Conservation (phyloP, 257 asterid genomes). For the Solanum virginianum region DNA sequence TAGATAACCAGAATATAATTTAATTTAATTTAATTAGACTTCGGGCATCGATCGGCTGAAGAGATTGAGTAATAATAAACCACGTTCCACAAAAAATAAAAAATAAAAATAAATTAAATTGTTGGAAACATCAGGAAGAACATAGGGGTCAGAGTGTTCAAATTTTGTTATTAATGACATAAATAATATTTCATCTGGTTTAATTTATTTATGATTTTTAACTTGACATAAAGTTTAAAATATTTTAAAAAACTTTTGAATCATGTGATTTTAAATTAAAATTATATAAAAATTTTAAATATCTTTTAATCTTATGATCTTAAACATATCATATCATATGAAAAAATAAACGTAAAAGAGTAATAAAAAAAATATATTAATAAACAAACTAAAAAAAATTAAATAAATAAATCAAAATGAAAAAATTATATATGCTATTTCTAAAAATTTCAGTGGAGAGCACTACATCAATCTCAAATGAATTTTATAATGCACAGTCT, state of each 20-base stretch:
- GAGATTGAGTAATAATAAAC: not conserved
- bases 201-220: not conserved
- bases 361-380: not conserved
- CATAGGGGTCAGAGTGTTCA: not conserved
- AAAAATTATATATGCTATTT: no score
- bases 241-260: no score
- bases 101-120: not conserved
- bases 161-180: not conserved
- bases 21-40: no score
- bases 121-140: not conserved
- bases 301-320: not conserved
- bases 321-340: not conserved
- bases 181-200: accelerated
- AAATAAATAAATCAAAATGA: not conserved
- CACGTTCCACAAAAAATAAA: not conserved
- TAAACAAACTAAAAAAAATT: not conserved
- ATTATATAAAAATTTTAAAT: not conserved
- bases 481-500: no score
- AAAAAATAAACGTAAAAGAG: not conserved
- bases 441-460: not conserved
- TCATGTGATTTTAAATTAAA: not conserved
- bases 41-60: no score
- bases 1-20: no score
- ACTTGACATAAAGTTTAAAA: no score
- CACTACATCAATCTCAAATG: not conserved